Percentiles rank a stretch among this genome's conserved stretches.
Evolutionary conservation across 108 stramenopile species (phyloP).

Genomic region (Aurantiochytrium sp.): DNA sequence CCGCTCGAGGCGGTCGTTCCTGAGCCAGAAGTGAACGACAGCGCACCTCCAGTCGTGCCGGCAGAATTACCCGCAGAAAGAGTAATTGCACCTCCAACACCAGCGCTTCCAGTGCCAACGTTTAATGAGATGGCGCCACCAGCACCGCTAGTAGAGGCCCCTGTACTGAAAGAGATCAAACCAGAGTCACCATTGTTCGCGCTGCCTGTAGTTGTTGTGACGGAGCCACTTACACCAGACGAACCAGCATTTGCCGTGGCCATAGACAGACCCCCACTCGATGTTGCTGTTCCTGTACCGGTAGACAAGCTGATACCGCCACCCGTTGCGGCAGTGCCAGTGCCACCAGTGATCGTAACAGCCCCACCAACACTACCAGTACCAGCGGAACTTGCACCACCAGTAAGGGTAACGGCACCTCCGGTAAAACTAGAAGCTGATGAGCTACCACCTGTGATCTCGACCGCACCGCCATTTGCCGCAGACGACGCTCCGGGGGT

Average conservation of each 20-base stretch:
- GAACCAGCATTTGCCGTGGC: constrained; percentile 15
- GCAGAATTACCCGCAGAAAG: neutral
- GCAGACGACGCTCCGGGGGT: too few relatives aligned
- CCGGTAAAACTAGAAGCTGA: neutral
- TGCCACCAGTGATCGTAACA: neutral
- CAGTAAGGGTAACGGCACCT: neutral
- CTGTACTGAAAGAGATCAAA: neutral
- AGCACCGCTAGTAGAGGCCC: neutral
- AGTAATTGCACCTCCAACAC: too few relatives aligned
- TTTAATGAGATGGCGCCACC: neutral
- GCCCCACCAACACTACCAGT: neutral
- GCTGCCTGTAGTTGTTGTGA: constrained; percentile 27
- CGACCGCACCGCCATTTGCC: too few relatives aligned
- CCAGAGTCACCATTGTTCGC: neutral
- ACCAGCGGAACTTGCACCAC: neutral
- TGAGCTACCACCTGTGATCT: neutral
- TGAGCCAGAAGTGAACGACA: neutral
- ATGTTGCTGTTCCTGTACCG: neutral
- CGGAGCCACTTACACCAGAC: constrained; percentile 28
- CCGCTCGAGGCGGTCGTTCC: neutral
- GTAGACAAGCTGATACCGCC: neutral
- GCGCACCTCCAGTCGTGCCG: neutral
- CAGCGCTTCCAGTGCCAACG: neutral
- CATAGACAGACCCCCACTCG: neutral
- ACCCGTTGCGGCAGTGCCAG: neutral